These are phyloP conservation scores for Nothophytophthora sp. DNA, from an alignment of 352 stramenopile species.

Conservation along the genomic window DNA sequence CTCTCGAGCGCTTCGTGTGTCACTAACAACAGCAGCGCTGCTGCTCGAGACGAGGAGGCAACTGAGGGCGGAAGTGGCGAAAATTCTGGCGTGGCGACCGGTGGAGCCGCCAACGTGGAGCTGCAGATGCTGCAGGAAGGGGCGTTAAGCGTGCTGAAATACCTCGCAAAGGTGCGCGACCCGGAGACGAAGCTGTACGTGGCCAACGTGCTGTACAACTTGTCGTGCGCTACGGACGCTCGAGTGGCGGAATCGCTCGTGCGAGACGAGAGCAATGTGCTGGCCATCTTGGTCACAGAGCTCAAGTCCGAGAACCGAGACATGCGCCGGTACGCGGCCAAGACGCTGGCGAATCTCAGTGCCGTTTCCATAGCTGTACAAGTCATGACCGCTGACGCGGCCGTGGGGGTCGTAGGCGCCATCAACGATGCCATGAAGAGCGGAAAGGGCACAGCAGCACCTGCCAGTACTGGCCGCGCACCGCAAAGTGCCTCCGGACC, in stretches of 20 bases:
- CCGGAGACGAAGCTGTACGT: conserved; percentile 85
- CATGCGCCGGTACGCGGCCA: conserved; percentile 64
- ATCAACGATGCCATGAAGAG: conserved; percentile 77
- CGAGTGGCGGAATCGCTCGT: conserved; percentile 53
- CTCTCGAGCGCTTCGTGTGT: conserved; percentile 38
- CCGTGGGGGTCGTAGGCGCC: conserved; percentile 38
- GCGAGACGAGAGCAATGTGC: conserved; percentile 65
- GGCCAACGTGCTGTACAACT: conserved; percentile 83
- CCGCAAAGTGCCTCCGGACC: conserved; percentile 1
- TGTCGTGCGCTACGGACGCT: conserved; percentile 57
- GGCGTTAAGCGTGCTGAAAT: conserved; percentile 60
- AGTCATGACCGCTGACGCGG: conserved; percentile 60
- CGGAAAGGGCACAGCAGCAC: conserved; percentile 33
- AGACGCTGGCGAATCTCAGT: conserved; percentile 69
- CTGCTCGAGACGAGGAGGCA: neutral
- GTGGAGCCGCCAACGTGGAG: conserved; percentile 25
- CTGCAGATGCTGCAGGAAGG: conserved; percentile 68
- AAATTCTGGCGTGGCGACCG: neutral
- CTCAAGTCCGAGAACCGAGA: conserved; percentile 71
- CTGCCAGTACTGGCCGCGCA: conserved; percentile 1
- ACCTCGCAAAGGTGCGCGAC: conserved; percentile 71
- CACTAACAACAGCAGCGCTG: neutral
- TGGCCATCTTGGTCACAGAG: conserved; percentile 62
- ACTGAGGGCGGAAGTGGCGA: conserved; percentile 5
- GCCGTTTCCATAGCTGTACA: conserved; percentile 45